A percentile compares a stretch with the other conserved stretches of the same genome.
These are phyloP conservation scores for Aspergillus caelatus DNA, from an alignment of 2,329 filamentous ascomycete genomes.

Conservation along the genomic window DNA sequence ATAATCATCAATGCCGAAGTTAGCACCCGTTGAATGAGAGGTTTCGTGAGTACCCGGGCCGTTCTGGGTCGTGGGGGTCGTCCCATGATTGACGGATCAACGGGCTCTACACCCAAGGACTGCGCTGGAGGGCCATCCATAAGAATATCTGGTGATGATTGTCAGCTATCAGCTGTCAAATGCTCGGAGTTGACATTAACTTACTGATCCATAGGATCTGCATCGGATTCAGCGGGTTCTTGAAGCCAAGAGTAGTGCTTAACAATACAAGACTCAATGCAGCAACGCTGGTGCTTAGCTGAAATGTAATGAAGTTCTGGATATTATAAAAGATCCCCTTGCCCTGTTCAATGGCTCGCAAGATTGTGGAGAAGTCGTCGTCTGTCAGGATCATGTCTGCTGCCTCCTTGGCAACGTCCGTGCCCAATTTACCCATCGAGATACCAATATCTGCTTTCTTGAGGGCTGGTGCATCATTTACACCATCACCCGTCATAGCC, in stretches of 20 bases:
- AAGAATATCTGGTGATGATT: conserved; percentile 74
- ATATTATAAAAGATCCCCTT: conserved; percentile 99
- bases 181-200: conserved; percentile 42
- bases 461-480: conserved; percentile 94
- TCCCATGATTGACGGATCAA: conserved; percentile 92
- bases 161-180: conserved; percentile 28
- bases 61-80: conserved; percentile 83
- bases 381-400: conserved; percentile 87
- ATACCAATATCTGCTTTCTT: conserved; percentile 99
- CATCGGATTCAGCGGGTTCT: conserved; percentile 97
- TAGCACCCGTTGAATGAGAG: conserved; percentile 80
- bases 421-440: conserved; percentile 92
- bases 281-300: conserved; percentile 94
- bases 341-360: conserved; percentile 95
- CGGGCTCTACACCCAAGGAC: conserved; percentile 91
- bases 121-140: conserved; percentile 99
- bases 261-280: conserved; percentile 88
- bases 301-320: conserved; percentile 98
- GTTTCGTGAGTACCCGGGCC: conserved; percentile 86
- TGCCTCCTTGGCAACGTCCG: conserved; percentile 94
- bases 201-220: conserved; percentile 99
- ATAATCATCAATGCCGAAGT: conserved; percentile 89
- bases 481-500: conserved; percentile 97
- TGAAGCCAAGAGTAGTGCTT: conserved; percentile 89
- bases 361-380: conserved; percentile 87